Conservation (phyloP, 768 basidiomycete genomes). For the Ramaria sp. region DNA sequence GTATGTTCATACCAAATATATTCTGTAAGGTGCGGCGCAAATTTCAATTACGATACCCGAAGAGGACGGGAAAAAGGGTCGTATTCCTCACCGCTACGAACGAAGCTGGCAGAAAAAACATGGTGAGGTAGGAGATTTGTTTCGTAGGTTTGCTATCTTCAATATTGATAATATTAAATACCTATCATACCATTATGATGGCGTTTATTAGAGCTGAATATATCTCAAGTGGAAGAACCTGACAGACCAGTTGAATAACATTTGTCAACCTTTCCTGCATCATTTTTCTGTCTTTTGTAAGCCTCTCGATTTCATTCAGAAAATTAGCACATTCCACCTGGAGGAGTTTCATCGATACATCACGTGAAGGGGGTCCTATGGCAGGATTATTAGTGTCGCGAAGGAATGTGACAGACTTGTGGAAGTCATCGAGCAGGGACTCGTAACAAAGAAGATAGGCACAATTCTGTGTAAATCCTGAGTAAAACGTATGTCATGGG, state of each 20-base stretch:
- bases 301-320: neutral
- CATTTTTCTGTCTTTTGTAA: slow-evolving; percentile 5
- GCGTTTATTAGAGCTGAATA: neutral
- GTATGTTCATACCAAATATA: slow-evolving; percentile 9
- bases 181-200: slow-evolving; percentile 22
- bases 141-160: slow-evolving; percentile 34
- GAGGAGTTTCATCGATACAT: neutral
- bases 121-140: slow-evolving; percentile 42
- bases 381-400: slow-evolving; percentile 37
- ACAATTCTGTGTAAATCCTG: slow-evolving; percentile 44
- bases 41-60: too few relatives aligned
- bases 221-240: neutral
- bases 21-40: too few relatives aligned
- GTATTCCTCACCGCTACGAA: slow-evolving; percentile 27
- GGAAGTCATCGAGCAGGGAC: slow-evolving; percentile 42
- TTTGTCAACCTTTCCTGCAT: slow-evolving; percentile 4
- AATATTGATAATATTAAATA: slow-evolving; percentile 49
- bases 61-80: too few relatives aligned
- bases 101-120: slow-evolving; percentile 51
- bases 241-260: slow-evolving; percentile 7
- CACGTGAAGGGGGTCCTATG: slow-evolving; percentile 6
- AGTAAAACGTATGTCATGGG: slow-evolving; percentile 32
- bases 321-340: slow-evolving; percentile 6
- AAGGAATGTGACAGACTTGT: slow-evolving; percentile 40
- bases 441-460: slow-evolving; percentile 49